These are phyloP conservation scores for Candida germanica DNA, from an alignment of 805 yeast genomes.

Conservation along the genomic window DNA sequence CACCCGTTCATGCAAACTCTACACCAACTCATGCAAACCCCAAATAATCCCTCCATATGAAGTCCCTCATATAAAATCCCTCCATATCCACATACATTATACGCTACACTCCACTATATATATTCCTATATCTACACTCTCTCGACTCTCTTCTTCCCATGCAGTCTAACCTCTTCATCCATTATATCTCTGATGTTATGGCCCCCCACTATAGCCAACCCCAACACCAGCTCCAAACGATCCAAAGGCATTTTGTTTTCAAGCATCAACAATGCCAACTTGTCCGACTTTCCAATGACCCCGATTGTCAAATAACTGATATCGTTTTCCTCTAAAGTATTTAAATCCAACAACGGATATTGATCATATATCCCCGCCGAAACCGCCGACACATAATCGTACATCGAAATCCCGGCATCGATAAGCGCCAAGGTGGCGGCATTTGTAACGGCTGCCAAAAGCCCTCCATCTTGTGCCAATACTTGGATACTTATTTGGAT, in stretches of 20 bases:
- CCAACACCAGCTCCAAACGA: constrained; percentile 67
- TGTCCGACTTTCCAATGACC: constrained; percentile 76
- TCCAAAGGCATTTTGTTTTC: constrained; percentile 88
- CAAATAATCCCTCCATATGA: too few species aligned
- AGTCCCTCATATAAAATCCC: too few species aligned
- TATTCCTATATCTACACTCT: constrained; percentile 1
- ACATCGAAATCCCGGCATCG: constrained; percentile 94
- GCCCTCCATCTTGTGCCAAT: constrained; percentile 86
- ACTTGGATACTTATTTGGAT: constrained; percentile 77
- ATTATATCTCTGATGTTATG: constrained; percentile 77
- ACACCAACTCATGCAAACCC: too few species aligned
- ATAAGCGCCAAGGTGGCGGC: constrained; percentile 85
- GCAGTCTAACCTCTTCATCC: constrained; percentile 80
- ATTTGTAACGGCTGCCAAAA: constrained; percentile 74
- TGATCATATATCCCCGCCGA: constrained; percentile 78
- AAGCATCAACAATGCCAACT: constrained; percentile 68
- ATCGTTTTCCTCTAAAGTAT: constrained; percentile 78
- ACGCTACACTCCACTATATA: too few species aligned
- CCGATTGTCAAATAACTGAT: constrained; percentile 81
- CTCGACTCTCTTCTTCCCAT: constrained; percentile 45
- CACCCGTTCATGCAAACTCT: too few species aligned
- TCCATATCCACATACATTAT: too few species aligned
- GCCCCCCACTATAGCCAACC: constrained; percentile 83
- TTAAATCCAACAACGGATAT: constrained; percentile 75
- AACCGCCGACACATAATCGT: constrained; percentile 81